Percentiles rank a stretch among this genome's conserved stretches.
Evolutionary conservation across 1,284 basidiomycete genomes (phyloP).

Genomic region (Thecaphora frezii): DNA sequence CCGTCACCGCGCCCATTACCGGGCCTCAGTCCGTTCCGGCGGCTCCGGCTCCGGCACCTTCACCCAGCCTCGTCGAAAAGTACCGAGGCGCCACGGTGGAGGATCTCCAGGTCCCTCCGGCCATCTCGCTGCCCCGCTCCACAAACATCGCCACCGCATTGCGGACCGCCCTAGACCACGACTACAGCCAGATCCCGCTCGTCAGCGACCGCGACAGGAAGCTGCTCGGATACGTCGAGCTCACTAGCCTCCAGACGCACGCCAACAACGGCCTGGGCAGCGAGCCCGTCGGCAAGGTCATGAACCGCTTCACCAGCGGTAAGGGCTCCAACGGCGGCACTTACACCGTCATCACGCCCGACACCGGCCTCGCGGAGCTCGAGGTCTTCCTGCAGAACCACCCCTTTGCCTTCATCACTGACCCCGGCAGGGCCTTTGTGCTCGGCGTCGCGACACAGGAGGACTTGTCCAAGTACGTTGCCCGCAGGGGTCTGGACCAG

Average conservation of each 20-base stretch:
- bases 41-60: conserved; percentile 33
- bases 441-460: conserved; percentile 48
- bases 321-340: conserved; percentile 11
- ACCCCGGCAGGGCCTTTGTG: conserved; percentile 45
- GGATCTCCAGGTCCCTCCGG: conserved; percentile 50
- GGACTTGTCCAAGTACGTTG: conserved; percentile 49
- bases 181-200: conserved; percentile 51
- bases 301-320: conserved; percentile 42
- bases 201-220: conserved; percentile 41
- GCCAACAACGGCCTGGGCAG: conserved; percentile 28
- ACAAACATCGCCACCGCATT: conserved; percentile 35
- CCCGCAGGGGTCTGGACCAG: conserved; percentile 36
- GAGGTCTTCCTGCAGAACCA: conserved; percentile 48
- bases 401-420: conserved; percentile 55
- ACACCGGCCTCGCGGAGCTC: conserved; percentile 54
- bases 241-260: conserved; percentile 38
- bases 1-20: conserved; percentile 43
- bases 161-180: conserved; percentile 47
- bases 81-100: conserved; percentile 52
- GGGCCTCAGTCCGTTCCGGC: conserved; percentile 39
- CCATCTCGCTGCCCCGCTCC: conserved; percentile 43
- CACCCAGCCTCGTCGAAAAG: conserved; percentile 32
- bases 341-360: conserved; percentile 50
- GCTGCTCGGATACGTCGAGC: conserved; percentile 50
- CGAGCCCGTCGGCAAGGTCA: conserved; percentile 31